Conservation (phyloP, 2,329 filamentous ascomycete species). For the Penicillium sp. region DNA sequence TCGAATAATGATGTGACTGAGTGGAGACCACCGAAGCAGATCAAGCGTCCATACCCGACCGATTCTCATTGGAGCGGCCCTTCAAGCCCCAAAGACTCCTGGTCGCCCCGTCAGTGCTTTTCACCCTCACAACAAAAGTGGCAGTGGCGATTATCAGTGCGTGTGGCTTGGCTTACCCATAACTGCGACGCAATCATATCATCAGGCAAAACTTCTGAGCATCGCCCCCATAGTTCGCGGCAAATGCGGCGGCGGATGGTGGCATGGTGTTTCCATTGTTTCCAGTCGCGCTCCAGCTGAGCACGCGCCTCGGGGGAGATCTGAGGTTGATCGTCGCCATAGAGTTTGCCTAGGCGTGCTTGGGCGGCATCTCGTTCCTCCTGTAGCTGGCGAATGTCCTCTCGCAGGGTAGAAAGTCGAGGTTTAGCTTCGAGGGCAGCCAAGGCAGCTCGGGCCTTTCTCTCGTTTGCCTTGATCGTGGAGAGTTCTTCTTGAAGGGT, state of each 20-base stretch:
- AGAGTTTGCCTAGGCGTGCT: slow-evolving; percentile 49
- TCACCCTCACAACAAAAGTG: not conserved
- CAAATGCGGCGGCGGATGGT: slow-evolving; percentile 56
- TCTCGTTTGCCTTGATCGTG: slow-evolving; percentile 54
- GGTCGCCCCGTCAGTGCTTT: slow-evolving; percentile 11
- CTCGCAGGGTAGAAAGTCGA: slow-evolving; percentile 58
- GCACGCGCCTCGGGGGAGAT: slow-evolving; percentile 57
- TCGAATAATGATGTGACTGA: slow-evolving; percentile 34
- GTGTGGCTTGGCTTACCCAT: slow-evolving; percentile 51
- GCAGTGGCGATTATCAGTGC: not conserved
- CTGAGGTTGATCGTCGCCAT: slow-evolving; percentile 47
- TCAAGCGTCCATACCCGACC: slow-evolving; percentile 26
- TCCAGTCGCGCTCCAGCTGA: slow-evolving; percentile 54
- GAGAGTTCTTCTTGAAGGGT: slow-evolving; percentile 54
- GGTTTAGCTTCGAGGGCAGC: slow-evolving; percentile 55
- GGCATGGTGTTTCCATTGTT: slow-evolving; percentile 50
- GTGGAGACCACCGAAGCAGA: slow-evolving; percentile 26
- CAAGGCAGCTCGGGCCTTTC: slow-evolving; percentile 56
- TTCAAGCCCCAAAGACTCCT: slow-evolving; percentile 49
- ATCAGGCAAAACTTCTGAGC: slow-evolving; percentile 56
- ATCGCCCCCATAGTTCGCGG: slow-evolving; percentile 57
- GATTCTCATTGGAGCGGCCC: slow-evolving; percentile 36
- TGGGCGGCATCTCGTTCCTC: slow-evolving; percentile 51
- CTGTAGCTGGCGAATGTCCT: slow-evolving; percentile 52
- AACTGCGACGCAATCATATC: slow-evolving; percentile 56